Conservation (phyloP, 257 asterid species). For the Ehretia macrophylla region DNA sequence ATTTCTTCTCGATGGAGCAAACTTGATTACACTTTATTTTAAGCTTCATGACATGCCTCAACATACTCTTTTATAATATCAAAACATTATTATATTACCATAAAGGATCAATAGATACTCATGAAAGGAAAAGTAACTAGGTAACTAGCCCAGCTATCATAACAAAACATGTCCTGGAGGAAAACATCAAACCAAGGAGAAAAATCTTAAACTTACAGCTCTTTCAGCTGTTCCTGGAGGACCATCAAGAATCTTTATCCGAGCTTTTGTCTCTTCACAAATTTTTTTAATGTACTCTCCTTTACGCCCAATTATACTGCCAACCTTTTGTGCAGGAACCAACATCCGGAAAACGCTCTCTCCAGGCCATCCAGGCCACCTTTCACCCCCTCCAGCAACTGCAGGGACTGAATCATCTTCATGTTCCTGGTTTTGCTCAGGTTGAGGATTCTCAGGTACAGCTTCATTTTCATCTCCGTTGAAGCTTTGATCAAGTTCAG, state of each 20-base stretch:
- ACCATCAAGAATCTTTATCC: conserved; percentile 96
- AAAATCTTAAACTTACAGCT: conserved; percentile 63
- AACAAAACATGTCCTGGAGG: not conserved
- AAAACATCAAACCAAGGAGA: conserved; percentile 4
- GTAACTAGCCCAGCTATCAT: not conserved
- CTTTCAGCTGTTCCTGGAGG: conserved; percentile 93
- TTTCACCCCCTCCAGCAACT: conserved; percentile 49
- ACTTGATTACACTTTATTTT: no score
- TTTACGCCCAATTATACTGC: conserved; percentile 95
- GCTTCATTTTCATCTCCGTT: conserved; percentile 1
- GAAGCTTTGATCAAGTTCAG: conserved; percentile 44
- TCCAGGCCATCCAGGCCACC: conserved; percentile 99
- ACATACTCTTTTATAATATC: no score
- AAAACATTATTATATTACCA: no score
- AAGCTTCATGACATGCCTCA: no score
- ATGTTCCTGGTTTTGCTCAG: conserved; percentile 45
- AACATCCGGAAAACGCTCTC: conserved; percentile 86
- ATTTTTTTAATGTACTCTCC: conserved; percentile 93
- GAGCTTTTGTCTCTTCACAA: conserved; percentile 93
- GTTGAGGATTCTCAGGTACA: conserved; percentile 12
- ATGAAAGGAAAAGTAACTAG: no score
- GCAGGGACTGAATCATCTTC: conserved; percentile 38
- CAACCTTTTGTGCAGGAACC: conserved; percentile 98
- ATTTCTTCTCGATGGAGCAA: no score
- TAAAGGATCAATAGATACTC: no score